Conservation (phyloP, 2,329 filamentous ascomycete species). For the Xylariaceae sp. region DNA sequence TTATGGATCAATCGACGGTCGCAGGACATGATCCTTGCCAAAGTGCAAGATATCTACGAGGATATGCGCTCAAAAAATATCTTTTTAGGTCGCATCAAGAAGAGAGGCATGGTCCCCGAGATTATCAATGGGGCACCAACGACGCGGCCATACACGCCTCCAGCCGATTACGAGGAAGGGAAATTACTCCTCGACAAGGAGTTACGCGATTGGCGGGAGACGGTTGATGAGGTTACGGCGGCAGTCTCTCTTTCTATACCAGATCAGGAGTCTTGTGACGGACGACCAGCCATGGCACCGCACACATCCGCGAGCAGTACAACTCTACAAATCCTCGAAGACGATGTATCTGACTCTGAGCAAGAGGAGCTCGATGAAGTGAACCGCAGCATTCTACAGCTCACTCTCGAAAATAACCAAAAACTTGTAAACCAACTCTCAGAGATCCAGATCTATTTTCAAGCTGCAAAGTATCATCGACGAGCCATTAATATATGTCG, state of each 20-base stretch:
- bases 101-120: not conserved
- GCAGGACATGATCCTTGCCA: constrained; percentile 35
- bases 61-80: constrained; percentile 30
- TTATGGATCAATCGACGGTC: constrained; percentile 34
- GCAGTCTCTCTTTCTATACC: constrained; percentile 31
- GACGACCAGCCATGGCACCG: constrained; percentile 3
- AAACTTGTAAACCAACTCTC: constrained; percentile 32
- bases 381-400: constrained; percentile 30
- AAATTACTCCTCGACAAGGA: constrained; percentile 29
- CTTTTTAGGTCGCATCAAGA: constrained; percentile 17
- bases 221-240: constrained; percentile 37
- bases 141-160: not conserved
- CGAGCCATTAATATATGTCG: constrained; percentile 33
- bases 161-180: constrained; percentile 19
- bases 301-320: constrained; percentile 19
- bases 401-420: constrained; percentile 34
- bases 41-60: constrained; percentile 36
- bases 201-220: constrained; percentile 36
- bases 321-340: constrained; percentile 22
- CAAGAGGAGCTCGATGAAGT: constrained; percentile 28
- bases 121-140: not conserved
- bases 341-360: constrained; percentile 37
- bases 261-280: constrained; percentile 7
- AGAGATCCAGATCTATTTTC: constrained; percentile 30
- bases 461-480: constrained; percentile 35